Evolutionary conservation across 106 monocot species (phyloP), one percentile per base, ranked within the genome.

Genomic region (Allium fistulosum): DNA sequence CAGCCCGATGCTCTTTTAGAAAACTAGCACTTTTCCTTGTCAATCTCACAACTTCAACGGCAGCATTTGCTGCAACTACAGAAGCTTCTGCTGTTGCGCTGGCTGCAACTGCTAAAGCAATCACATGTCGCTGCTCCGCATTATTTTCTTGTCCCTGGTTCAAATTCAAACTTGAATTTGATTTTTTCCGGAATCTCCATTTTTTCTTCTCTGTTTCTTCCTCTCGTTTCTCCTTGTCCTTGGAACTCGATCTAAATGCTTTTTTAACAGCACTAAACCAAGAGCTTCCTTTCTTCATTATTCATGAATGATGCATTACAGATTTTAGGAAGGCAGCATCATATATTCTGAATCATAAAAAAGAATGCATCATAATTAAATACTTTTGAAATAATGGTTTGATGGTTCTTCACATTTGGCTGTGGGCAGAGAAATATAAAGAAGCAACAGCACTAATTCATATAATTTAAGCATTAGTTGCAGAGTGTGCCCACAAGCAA

Each of bases 191-290:
- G 71, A 99, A 99, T 26, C 84, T 46, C 97, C 97, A 99, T 90
- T 87, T 74, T 63, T 84, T 74, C 82, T 87, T 86, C 84, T 85
- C 92, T 62, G 81, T 80, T 13, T 76, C 77, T 13, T 62, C 73
- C 26, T 81, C 69, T 10, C 9, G 61, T 12, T 76, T 75, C 45
- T 75, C 78, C 6, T 76, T 68, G 63, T 91, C 85, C 65, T 88
- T 92, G 73, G 97, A 83, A 26, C 92, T 79, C 9, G 97, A 99
- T 46, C 97, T 66, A 75, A 99, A 92, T 22, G 90, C 97, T 57
- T 92, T 71, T 64, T 90, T 99, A 68, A 99, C 89, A 7, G 97
- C 97, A 53, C 84, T 90, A 70, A 99, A 66, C 97, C 97, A 99
- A 10, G 92, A 92, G 86, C 80, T 86, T 60, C 82, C 81, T 6